A percentile compares a stretch with the other conserved stretches of the same genome.
Conservation (phyloP, 352 stramenopile species). For the Globisporangium splendens region DNA sequence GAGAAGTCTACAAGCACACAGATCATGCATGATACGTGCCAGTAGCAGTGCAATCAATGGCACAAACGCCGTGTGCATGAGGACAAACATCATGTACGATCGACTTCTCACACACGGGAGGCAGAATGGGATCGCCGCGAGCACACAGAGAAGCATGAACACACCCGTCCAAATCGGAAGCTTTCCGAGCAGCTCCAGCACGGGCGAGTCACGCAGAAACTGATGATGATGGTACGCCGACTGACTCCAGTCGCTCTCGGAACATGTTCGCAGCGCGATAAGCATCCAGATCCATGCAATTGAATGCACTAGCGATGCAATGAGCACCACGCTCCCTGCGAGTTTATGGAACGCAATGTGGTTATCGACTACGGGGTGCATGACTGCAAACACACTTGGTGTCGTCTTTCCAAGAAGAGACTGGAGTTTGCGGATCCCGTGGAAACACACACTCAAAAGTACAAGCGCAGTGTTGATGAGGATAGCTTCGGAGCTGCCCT, state of each 20-base stretch:
- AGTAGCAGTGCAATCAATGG: constrained; percentile 28
- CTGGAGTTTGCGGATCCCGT: constrained; percentile 20
- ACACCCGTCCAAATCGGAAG: constrained; percentile 45
- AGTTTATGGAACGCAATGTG: constrained; percentile 37
- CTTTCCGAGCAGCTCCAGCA: constrained; percentile 8
- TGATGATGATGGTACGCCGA: constrained; percentile 18
- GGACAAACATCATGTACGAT: constrained; percentile 28
- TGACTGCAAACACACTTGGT: neutral
- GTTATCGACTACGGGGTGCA: constrained; percentile 23
- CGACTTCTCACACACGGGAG: constrained; percentile 14
- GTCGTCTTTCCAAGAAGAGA: neutral
- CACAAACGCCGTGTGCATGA: constrained; percentile 26
- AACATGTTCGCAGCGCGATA: constrained; percentile 12
- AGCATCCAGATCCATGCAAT: constrained; percentile 31
- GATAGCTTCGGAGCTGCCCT: constrained; percentile 36
- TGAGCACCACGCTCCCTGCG: constrained; percentile 20
- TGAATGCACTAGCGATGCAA: constrained; percentile 30
- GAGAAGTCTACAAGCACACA: neutral
- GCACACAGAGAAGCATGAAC: constrained; percentile 24
- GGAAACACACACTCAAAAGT: constrained; percentile 34
- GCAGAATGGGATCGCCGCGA: constrained; percentile 23
- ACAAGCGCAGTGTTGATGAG: constrained; percentile 32
- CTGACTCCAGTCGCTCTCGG: constrained; percentile 13
- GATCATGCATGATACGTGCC: constrained; percentile 10
- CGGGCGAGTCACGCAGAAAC: constrained; percentile 16